Evolutionary conservation across 805 yeast species (phyloP).

Genomic region (Schwanniomyces sp.): DNA sequence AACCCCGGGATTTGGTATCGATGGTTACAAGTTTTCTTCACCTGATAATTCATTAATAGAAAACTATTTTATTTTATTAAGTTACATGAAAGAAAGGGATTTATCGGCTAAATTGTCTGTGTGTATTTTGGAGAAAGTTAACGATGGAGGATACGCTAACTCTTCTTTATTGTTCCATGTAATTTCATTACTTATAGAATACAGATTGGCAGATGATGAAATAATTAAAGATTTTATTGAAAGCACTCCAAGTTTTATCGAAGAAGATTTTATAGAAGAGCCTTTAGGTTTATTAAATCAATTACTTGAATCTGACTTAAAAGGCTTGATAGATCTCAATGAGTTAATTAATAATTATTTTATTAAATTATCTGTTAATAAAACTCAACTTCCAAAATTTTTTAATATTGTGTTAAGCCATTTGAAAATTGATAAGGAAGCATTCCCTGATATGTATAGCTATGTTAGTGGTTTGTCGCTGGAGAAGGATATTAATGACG

Average conservation of each 20-base stretch:
- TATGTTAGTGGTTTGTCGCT: conserved; percentile 31
- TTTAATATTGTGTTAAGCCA: background rate
- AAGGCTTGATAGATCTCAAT: conserved; percentile 14
- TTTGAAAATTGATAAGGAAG: conserved; percentile 13
- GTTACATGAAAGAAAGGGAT: background rate
- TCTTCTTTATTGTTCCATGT: conserved; percentile 8
- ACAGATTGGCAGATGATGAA: background rate
- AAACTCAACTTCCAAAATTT: conserved; percentile 4
- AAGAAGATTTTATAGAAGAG: conserved; percentile 22
- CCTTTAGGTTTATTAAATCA: conserved; percentile 16
- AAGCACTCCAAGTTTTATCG: conserved; percentile 21
- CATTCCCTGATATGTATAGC: conserved; percentile 22
- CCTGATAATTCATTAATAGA: conserved; percentile 7
- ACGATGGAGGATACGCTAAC: conserved; percentile 4
- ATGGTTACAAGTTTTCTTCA: conserved; percentile 8
- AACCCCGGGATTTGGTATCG: background rate
- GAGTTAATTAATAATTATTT: conserved; percentile 35
- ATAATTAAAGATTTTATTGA: conserved; percentile 10
- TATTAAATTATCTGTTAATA: conserved; percentile 23
- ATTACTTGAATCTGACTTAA: conserved; percentile 20
- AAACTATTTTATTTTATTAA: conserved; percentile 9
- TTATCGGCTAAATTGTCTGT: background rate
- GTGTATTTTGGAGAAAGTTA: conserved; percentile 8
- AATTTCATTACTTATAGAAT: conserved; percentile 2
- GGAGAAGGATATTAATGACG: conserved; percentile 14